Base-by-base conservation (phyloP, 2,329 filamentous ascomycete species). In the Fusarium beomiforme region DNA sequence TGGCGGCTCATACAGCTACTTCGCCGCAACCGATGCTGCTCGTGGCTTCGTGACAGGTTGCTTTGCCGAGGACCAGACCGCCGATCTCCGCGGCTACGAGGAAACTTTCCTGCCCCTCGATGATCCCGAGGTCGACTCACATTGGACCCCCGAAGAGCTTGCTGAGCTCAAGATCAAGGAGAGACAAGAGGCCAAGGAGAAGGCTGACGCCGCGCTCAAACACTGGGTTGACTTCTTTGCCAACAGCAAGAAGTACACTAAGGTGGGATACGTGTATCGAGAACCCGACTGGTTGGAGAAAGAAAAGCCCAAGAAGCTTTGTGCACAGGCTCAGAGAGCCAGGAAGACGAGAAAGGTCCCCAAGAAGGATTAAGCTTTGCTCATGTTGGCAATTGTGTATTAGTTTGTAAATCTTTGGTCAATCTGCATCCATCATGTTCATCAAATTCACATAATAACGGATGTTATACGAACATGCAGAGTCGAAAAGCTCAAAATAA, bases 1-100 rank as follows among this genome's bases (percentile, higher is more conserved):
- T 0, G 94, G 94, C 31, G 96, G 95, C 8, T 90, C 90, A 39
- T 99, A 99, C 85, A 87, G 91, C 77, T 91, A 92, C 83, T 97
- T 99, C 81, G 89, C 94, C 0, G 96, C 95, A 67, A 87, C 87
- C 69, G 96, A 99, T 81, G 95, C 95, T 36, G 90, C 92, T 17
- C 91, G 96, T 51, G 94, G 91, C 23, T 99, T 94, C 81, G 90
- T 99, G 13, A 98, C 96, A 4, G 94, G 93, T 21, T 99, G 96
- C 81, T 99, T 99, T 83, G 84, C 89, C 41, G 91, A 94, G 70
- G 96, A 99, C 84, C 85, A 91, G 34, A 96, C 91, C 4, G 87
- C 92, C 6, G 96, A 99, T 83, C 83, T 98, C 79, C 89, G 93
- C 67, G 96, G 96, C 47, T 91, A 93, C 8, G 96, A 98, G 83